Base-by-base conservation (phyloP, 1,284 basidiomycete genomes). In the Volvariella surrecta region DNA sequence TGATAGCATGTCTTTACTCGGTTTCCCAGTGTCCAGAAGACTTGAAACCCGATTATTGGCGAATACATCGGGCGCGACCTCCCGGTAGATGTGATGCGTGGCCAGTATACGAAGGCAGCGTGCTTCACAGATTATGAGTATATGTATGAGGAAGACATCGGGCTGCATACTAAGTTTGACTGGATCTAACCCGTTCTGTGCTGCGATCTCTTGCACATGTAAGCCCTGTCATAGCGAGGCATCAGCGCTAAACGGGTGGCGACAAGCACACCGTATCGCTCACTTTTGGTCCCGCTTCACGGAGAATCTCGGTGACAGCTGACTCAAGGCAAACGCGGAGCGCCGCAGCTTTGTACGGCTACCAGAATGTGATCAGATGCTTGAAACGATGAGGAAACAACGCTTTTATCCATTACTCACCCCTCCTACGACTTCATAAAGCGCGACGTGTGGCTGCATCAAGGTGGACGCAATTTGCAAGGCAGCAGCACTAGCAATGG, bases 41-140 rank as follows among this genome's bases (percentile, higher is more conserved):
- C 60, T 57, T 0, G 70, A 70, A 28, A 68, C 54, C 2, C 68
- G 62, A 21, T 62, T 73, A 47, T 69, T 64, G 0, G 60, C 55
- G 46, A 72, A 73, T 0, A 68, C 59, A 43, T 71, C 60, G 1
- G 68, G 70, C 2, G 45, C 40, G 0, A 70, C 50, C 48, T 74
- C 71, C 3, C 46, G 47, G 44, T 66, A 73, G 37, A 73, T 58
- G 45, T 72, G 63, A 45, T 66, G 58, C 0, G 62, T 63, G 0
- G 66, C 64, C 2, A 71, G 57, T 11, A 59, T 52, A 20, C 70
- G 60, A 2, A 72, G 50, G 17, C 9, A 17, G 15, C 20, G 28
- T n/a, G 77, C 79, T 80, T 4, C 4, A 8, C n/a, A 31, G 34
- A 6, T 44, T 32, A 31, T 42, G 39, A 24, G 15, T 35, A 21